Evolutionary conservation across 2,329 filamentous ascomycete species (phyloP), one percentile per base, ranked within the genome.

Genomic region (Clarireedia hainanense): DNA sequence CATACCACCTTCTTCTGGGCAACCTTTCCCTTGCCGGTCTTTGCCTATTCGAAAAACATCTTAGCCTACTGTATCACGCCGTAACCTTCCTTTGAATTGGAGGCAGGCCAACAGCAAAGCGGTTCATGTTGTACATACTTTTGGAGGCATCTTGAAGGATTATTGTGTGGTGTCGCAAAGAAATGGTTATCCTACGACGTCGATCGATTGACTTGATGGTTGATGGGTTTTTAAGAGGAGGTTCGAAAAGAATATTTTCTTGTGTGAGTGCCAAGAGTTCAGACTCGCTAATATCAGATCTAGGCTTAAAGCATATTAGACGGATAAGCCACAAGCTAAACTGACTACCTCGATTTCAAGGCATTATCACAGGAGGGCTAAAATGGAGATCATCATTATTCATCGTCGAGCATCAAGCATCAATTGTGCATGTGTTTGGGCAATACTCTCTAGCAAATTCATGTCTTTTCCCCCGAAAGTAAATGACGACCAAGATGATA

Each of bases 11-110:
- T 63, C 30, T 17, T 49, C 47, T 49, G 17, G 27, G 20, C 43
- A 23, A 15, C 20, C 52, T 55, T 55, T 37, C 53, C 40, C 53
- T 55, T 55, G 39, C 66, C 67, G 67, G 70, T 69, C 58, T 68
- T 70, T 43, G 89, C 85, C 86, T 91, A 91, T 77, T 81, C 72
- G 70, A 72, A 65, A 75, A 74, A 72, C 56, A 75, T 79, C 82
- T 95, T 92, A 96, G 91, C 94, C 92, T 96, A 95, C 92, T 97
- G 91, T 83, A 87, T 83, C 68, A 69, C 65, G 78, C 78, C 76
- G 76, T 76, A 68, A 74, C 76, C 74, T 72, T 69, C 66, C 67
- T 64, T 34, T 47, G n/a, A 30, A 40, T 63, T 63, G 63, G 59
- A 68, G 71, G 68, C 74, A 76, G 79, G 81, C 85, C 83, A 89